Percentiles rank a stretch among this genome's conserved stretches.
Conservation (phyloP, 495 filamentous ascomycete species). For the Penicillium pulvis region DNA sequence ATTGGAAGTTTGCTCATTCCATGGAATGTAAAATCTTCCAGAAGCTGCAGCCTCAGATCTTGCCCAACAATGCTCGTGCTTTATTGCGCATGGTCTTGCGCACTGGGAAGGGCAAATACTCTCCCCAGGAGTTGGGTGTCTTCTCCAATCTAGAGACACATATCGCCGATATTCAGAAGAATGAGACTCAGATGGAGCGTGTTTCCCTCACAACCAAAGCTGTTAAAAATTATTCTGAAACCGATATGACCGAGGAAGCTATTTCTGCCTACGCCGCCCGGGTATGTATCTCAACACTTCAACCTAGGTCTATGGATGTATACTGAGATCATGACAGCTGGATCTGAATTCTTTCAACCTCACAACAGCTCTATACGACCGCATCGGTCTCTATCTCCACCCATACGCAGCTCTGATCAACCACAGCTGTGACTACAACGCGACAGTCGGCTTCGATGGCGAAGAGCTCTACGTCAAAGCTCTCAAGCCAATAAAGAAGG, state of each 20-base stretch:
- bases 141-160: conserved; percentile 53
- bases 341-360: conserved; percentile 64
- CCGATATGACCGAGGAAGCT: conserved; percentile 38
- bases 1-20: conserved; percentile 63
- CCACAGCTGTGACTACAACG: conserved; percentile 72
- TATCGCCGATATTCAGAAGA: conserved; percentile 40
- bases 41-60: conserved; percentile 46
- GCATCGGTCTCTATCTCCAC: conserved; percentile 64
- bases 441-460: conserved; percentile 64
- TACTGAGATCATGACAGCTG: conserved; percentile 4
- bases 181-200: conserved; percentile 44
- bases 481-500: conserved; percentile 47
- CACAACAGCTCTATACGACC: conserved; percentile 56
- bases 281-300: conserved; percentile 30
- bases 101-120: conserved; percentile 33
- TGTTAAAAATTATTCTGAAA: conserved; percentile 52
- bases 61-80: conserved; percentile 60
- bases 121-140: conserved; percentile 37
- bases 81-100: conserved; percentile 55
- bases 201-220: conserved; percentile 57
- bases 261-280: conserved; percentile 45
- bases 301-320: not conserved
- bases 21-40: conserved; percentile 59
- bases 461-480: conserved; percentile 47
- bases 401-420: conserved; percentile 60